phyloP scores from a whole-genome alignment of 2,329 filamentous ascomycete species.

The Pseudogymnoascus sp. region DNA sequence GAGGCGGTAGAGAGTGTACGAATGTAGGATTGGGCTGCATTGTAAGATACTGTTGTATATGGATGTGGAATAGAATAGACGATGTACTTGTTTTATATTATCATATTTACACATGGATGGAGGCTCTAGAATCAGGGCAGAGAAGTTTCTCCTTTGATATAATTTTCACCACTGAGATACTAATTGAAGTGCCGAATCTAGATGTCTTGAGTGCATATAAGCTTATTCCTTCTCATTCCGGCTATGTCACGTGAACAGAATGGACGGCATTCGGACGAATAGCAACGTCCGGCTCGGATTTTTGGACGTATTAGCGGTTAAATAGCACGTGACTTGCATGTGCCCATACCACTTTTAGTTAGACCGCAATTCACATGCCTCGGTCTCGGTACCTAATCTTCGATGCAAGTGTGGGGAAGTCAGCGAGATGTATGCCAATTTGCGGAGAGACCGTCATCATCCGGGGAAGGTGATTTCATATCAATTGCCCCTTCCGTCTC shows the following conservation, averaged over 20 bases:
- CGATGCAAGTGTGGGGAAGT: slow-evolving; percentile 1
- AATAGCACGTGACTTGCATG: neutral
- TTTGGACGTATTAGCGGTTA: neutral
- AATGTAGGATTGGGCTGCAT: slow-evolving; percentile 1
- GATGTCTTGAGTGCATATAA: neutral
- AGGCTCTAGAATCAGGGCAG: neutral
- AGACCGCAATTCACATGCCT: neutral
- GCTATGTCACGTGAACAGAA: neutral
- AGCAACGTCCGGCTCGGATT: neutral
- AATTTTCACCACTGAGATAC: neutral
- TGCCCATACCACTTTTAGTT: neutral
- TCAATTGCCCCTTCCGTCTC: neutral
- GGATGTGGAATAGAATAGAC: slow-evolving; percentile 1
- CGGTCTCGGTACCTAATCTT: neutral
- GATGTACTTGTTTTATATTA: slow-evolving; percentile 4
- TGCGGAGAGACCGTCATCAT: neutral
- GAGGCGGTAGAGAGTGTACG: slow-evolving; percentile 15
- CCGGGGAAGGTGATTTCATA: slow-evolving; percentile 3
- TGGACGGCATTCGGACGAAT: neutral
- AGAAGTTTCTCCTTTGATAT: neutral
- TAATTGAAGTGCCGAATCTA: neutral
- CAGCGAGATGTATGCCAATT: neutral
- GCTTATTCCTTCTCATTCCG: too few species aligned
- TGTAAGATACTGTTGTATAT: slow-evolving; percentile 5
- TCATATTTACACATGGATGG: neutral